Base-by-base conservation (phyloP, 1,284 basidiomycete genomes). In the Chalciporus sp. region DNA sequence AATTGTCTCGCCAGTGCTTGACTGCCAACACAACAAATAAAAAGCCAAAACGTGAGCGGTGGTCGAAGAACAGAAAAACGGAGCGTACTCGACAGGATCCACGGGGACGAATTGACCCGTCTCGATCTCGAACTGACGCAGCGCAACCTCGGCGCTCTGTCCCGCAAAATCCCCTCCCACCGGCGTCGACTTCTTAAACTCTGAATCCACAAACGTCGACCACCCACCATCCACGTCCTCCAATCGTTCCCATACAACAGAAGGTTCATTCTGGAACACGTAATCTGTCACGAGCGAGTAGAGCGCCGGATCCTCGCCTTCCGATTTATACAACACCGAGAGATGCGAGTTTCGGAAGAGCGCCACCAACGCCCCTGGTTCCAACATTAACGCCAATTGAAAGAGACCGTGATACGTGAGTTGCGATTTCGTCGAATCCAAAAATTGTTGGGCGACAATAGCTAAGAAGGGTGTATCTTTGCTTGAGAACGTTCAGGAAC, bases 291-390 rank as follows among this genome's bases (percentile, higher is more conserved):
- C 90, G 55, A 95, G 84, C 3, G 83, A 83, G 70, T 92, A 95
- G 3, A 95, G 75, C 3, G 64, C 69, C 0, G 60, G 8, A 10
- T 59, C 58, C 7, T 58, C 33, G 5, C 53, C 58, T 0, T 45
- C 43, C 2, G 78, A 76, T 63, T 88, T 91, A 77, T 94, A 91
- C 0, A 97, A 75, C 4, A 95, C 93, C 0, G 89, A 88, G 10
- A 97, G 83, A 64, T 96, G 94, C 0, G 92, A 92, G 72, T 87
- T 93, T 54, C 94, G 85, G 78, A 95, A 96, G 53, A 95, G 82
- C 2, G 91, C 88, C 26, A 86, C 84, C 26, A 91, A 82, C 4
- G 82, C 71, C 17, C 81, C 79, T 0, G 83, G 79, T 27, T 74
- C 61, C 54, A 86, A 72, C 3, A 76, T 72, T 7, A 83, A 79